A percentile compares a stretch with the other conserved stretches of the same genome.
Evolutionary conservation across 176 grass and related monocot genomes (phyloP).

Genomic region (Melocanna baccifera): DNA sequence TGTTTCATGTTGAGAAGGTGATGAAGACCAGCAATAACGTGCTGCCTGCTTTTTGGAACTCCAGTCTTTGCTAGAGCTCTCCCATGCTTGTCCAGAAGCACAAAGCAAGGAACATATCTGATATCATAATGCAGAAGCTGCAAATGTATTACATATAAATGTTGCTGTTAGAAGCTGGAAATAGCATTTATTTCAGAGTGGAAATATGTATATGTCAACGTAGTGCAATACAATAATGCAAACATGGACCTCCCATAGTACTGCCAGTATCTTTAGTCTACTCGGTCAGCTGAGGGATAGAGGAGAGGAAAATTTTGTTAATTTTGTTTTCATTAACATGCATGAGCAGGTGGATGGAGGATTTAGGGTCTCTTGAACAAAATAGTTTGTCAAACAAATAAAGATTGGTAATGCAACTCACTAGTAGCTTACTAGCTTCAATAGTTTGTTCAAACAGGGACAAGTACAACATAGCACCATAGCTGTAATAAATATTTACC

Average conservation of each 20-base stretch:
- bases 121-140: slow-evolving; percentile 95
- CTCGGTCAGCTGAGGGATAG: slow-evolving; percentile 1
- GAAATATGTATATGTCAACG: background rate
- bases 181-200: background rate
- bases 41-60: slow-evolving; percentile 71
- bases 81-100: slow-evolving; percentile 88
- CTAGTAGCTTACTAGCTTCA: background rate
- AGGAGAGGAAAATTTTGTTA: background rate
- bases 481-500: background rate
- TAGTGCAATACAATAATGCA: background rate
- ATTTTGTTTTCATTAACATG: background rate
- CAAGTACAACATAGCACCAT: background rate
- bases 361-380: background rate
- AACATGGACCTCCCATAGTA: background rate
- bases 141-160: background rate
- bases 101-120: slow-evolving; percentile 89
- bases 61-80: slow-evolving; percentile 82
- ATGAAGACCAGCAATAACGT: slow-evolving; percentile 71
- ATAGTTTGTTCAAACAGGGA: background rate
- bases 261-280: background rate
- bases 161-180: slow-evolving; percentile 18
- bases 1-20: slow-evolving; percentile 78
- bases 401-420: background rate
- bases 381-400: background rate
- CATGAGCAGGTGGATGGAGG: background rate